Evolutionary conservation across 805 yeast genomes (phyloP), one percentile per base, ranked within the genome.

Genomic region (Komagataella ulmi): DNA sequence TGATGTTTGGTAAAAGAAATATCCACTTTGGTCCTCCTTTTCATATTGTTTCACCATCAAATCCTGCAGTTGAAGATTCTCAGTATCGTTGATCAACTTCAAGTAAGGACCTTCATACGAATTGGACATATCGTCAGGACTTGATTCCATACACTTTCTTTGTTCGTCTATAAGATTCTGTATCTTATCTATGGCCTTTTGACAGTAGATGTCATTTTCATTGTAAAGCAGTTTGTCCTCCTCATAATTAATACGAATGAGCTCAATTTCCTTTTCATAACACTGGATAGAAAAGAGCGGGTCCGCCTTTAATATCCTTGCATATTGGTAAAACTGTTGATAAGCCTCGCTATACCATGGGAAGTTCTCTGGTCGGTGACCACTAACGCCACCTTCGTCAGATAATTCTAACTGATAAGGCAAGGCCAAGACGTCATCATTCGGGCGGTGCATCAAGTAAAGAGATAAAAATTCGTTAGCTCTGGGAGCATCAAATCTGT

Each of bases 1-100:
- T 0, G 83, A 79, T 0, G 93, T 81, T 61, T 90, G 90, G 63
- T 85, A 91, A 61, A 80, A 91, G 63, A 76, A 88, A 61, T 69
- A 88, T 6, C 83, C 77, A 54, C 74, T 77, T 30, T 70, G 61
- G 50, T 59, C 58, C 30, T 50, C 45, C 19, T 50, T 51, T 17
- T 46, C 19, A 18, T 8, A 23, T 45, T 53, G 56, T 7, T 24
- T 43, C 24, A 17, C 19, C 14, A 51, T 43, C 24, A 54, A 47
- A 4, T 49, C 52, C 3, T 54, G 44, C 7, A 49, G 44, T 18
- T 24, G n/a, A 12, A 47, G 7, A 12, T 43, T n/a, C 2, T 47
- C 36, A 21, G 50, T 14, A 7, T 24, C 21, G 30, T 49, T 52
- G 6, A 56, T 57, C 36, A 55, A 44, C n/a, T 23, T 36, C 3